phyloP scores from a whole-genome alignment of 139 green algal species.

The Chlamydomonas incerta region DNA sequence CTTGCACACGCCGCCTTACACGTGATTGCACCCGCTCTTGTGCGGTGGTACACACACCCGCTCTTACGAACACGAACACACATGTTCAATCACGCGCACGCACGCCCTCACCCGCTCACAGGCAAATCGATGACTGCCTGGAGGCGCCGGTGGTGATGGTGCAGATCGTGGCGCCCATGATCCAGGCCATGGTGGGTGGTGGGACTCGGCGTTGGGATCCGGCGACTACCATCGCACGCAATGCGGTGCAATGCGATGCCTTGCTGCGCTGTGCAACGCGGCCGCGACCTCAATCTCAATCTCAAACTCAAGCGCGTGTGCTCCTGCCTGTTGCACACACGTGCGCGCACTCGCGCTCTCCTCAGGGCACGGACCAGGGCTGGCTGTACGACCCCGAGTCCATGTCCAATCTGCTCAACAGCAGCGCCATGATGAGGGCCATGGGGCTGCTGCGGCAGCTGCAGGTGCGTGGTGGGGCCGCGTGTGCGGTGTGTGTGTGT shows the following conservation, averaged over 20 bases:
- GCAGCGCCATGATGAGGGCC: conserved; percentile 5
- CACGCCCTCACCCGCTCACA: too few species aligned
- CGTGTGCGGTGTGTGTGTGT: not conserved
- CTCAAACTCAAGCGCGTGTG: too few species aligned
- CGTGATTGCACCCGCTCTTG: not conserved
- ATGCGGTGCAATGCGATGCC: too few species aligned
- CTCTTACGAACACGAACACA: too few species aligned
- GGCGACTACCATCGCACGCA: too few species aligned
- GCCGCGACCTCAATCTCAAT: too few species aligned
- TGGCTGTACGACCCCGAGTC: conserved; percentile 36
- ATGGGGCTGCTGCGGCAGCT: conserved; percentile 21
- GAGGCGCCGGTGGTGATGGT: conserved; percentile 25
- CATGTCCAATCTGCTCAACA: conserved; percentile 40
- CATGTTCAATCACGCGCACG: too few species aligned
- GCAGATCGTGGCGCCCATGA: conserved; percentile 12
- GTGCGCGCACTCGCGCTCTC: too few species aligned
- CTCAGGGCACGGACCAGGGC: conserved; percentile 11
- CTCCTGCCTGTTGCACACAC: too few species aligned
- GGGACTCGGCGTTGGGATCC: too few species aligned
- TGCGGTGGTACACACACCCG: too few species aligned
- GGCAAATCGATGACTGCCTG: conserved; percentile 34
- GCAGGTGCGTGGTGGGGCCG: conserved; percentile 3
- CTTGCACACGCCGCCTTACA: not conserved
- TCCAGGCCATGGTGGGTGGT: conserved; percentile 20
- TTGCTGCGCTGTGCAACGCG: too few species aligned